A percentile compares a stretch with the other conserved stretches of the same genome.
Evolutionary conservation across 2,329 filamentous ascomycete genomes (phyloP).

Genomic region (Phaeosphaeriaceae sp.): DNA sequence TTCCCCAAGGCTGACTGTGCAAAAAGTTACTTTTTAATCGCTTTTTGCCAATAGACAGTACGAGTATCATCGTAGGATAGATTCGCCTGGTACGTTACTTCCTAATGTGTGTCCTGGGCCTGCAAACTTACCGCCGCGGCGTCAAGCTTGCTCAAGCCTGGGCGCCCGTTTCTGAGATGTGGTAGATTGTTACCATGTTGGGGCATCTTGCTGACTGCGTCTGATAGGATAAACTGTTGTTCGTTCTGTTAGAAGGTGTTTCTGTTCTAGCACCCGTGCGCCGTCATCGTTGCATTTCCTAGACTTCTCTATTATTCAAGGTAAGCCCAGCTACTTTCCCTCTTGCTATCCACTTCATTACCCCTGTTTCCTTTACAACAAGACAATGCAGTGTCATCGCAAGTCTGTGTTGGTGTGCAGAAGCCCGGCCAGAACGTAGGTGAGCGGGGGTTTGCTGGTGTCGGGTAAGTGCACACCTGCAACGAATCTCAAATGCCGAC

Average conservation of each 20-base stretch:
- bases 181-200: neutral
- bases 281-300: constrained; percentile 28
- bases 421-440: too few species aligned
- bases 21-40: constrained; percentile 35
- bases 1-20: constrained; percentile 28
- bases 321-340: constrained; percentile 33
- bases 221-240: constrained; percentile 33
- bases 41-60: constrained; percentile 34
- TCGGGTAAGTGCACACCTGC: neutral
- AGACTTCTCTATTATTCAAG: constrained; percentile 35
- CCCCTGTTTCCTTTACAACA: neutral
- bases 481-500: neutral
- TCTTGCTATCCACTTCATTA: neutral
- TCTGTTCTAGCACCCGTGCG: constrained; percentile 34
- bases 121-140: neutral
- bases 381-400: neutral
- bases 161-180: neutral
- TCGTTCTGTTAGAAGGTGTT: constrained; percentile 41
- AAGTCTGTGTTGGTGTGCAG: neutral
- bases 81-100: constrained; percentile 33
- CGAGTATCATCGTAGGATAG: constrained; percentile 31
- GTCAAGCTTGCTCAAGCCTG: neutral
- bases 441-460: neutral
- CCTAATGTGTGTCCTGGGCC: neutral
- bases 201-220: constrained; percentile 9